A percentile compares a stretch with the other conserved stretches of the same genome.
Evolutionary conservation across 257 asterid genomes (phyloP).

Genomic region (Jacaranda copaia): DNA sequence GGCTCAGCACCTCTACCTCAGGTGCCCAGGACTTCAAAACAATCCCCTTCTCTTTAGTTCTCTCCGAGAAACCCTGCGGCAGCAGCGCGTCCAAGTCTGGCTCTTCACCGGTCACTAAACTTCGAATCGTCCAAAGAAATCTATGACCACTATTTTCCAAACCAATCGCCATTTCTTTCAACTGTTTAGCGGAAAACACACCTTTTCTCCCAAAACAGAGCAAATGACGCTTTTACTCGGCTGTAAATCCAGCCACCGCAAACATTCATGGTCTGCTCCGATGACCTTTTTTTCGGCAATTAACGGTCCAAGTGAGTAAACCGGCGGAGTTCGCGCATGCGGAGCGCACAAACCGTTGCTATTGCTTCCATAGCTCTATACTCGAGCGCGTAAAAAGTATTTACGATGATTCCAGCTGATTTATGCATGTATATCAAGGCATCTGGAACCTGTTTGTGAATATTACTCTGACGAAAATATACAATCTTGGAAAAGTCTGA

Average conservation of each 20-base stretch:
- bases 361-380: conserved; percentile 36
- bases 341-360: conserved; percentile 30
- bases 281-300: not conserved
- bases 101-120: not conserved
- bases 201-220: conserved; percentile 48
- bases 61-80: conserved; percentile 43
- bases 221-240: conserved; percentile 43
- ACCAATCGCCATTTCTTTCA: conserved; percentile 42
- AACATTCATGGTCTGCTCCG: conserved; percentile 28
- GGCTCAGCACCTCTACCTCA: conserved; percentile 36
- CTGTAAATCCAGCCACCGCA: conserved; percentile 40
- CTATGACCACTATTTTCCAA: conserved; percentile 41
- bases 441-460: conserved; percentile 28
- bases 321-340: conserved; percentile 34
- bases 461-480: conserved; percentile 9
- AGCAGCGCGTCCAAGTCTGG: conserved; percentile 27
- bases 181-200: conserved; percentile 30
- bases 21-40: conserved; percentile 40
- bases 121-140: conserved; percentile 36
- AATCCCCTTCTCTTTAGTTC: conserved; percentile 39
- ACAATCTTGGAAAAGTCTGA: conserved; percentile 19
- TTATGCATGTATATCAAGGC: conserved; percentile 23
- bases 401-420: conserved; percentile 34
- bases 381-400: conserved; percentile 32
- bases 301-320: conserved; percentile 30